Evolutionary conservation across 2,329 filamentous ascomycete genomes (phyloP).

Genomic region (Aureobasidium leucospermi): DNA sequence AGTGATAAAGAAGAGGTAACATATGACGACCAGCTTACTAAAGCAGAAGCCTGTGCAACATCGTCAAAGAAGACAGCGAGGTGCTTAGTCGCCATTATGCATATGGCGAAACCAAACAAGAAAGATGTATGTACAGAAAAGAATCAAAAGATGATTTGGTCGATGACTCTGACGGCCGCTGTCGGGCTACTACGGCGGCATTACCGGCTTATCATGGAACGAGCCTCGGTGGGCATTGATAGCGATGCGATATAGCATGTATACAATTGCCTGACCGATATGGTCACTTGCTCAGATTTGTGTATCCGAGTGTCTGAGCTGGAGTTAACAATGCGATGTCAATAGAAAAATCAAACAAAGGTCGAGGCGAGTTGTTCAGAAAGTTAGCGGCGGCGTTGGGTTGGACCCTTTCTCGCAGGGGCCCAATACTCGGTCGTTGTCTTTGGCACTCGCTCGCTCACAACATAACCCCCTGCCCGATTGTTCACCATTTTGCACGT

Average conservation of each 20-base stretch:
- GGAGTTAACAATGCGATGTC: background rate
- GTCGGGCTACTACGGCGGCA: background rate
- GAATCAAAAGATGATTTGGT: background rate
- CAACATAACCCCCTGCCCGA: background rate
- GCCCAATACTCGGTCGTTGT: background rate
- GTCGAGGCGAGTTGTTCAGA: background rate
- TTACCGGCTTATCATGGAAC: background rate
- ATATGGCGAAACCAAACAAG: too few relatives aligned
- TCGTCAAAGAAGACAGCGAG: background rate
- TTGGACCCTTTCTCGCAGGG: conserved; percentile 8
- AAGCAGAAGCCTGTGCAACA: conserved; percentile 5
- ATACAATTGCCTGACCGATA: background rate
- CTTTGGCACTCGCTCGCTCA: background rate
- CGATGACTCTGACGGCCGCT: background rate
- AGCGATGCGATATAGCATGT: background rate
- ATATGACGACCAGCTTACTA: background rate
- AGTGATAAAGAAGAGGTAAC: background rate
- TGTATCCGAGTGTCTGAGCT: background rate
- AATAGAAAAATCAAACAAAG: background rate
- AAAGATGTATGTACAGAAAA: background rate
- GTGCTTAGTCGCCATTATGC: background rate
- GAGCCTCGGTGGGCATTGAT: too few relatives aligned
- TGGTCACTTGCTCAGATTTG: too few relatives aligned
- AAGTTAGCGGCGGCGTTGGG: background rate
- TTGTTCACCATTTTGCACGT: background rate